These are phyloP conservation scores for Aspergillus carbonarius DNA, from an alignment of 2,329 filamentous ascomycete genomes.

Conservation along the genomic window DNA sequence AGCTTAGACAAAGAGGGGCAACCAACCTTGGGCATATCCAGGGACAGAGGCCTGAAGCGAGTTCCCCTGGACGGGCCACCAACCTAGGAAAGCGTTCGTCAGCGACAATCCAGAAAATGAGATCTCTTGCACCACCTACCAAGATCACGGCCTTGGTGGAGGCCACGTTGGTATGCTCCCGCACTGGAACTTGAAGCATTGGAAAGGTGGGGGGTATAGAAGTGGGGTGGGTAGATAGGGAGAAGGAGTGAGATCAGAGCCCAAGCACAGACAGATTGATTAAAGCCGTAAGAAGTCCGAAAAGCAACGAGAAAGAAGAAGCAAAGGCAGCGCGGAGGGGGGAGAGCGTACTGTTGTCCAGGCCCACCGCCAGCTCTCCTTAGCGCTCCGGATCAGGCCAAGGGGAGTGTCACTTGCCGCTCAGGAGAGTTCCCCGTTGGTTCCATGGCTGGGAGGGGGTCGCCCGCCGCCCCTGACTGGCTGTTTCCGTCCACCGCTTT, in stretches of 20 bases:
- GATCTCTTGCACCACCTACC: slow-evolving; percentile 54
- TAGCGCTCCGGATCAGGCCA: slow-evolving; percentile 3
- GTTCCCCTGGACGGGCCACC: slow-evolving; percentile 94
- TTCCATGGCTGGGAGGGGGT: background rate
- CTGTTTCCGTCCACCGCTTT: background rate
- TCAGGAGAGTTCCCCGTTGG: background rate
- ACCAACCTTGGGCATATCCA: slow-evolving; percentile 89
- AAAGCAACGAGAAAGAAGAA: background rate
- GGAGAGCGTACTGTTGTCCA: background rate
- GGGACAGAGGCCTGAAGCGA: slow-evolving; percentile 87
- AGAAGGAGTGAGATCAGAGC: background rate
- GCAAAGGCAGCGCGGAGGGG: background rate
- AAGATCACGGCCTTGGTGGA: slow-evolving; percentile 93
- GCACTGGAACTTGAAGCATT: slow-evolving; percentile 49
- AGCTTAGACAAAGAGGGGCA: slow-evolving; percentile 10
- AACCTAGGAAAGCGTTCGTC: slow-evolving; percentile 61
- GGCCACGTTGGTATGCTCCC: slow-evolving; percentile 48
- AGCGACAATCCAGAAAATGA: slow-evolving; percentile 12
- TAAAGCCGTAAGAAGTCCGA: background rate
- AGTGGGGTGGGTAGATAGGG: slow-evolving; percentile 5
- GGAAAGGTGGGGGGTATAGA: slow-evolving; percentile 17
- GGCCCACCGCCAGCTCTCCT: background rate
- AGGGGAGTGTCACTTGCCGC: background rate
- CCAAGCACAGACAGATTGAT: background rate
- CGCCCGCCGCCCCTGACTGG: background rate